These are phyloP conservation scores for Cardiospermum halicacabum DNA, from an alignment of 345 rosid species.

Conservation along the genomic window DNA sequence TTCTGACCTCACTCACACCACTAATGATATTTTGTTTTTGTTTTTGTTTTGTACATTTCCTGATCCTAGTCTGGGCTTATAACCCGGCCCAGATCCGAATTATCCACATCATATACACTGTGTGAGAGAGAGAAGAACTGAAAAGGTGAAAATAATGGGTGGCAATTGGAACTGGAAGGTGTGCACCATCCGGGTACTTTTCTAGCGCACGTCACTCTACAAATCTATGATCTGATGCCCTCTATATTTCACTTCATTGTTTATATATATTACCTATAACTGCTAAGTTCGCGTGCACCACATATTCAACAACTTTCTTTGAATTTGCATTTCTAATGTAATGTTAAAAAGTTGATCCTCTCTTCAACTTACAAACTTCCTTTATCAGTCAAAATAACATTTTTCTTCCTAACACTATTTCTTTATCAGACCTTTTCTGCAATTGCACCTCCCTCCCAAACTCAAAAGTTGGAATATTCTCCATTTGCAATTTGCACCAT, in stretches of 20 bases:
- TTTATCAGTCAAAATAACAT: not conserved
- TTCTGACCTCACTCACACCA: too few relatives aligned
- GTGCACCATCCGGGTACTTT: constrained; percentile 28
- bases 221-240: not conserved
- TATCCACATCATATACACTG: not conserved
- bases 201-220: constrained; percentile 27
- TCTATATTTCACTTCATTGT: too few relatives aligned
- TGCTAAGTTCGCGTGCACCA: constrained; percentile 32
- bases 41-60: not conserved
- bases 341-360: constrained; percentile 15
- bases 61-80: too few relatives aligned
- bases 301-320: not conserved
- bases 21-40: too few relatives aligned
- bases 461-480: constrained; percentile 19
- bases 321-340: constrained; percentile 15
- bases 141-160: constrained; percentile 29
- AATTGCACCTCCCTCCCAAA: not conserved
- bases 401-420: too few relatives aligned
- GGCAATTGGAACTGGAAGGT: constrained; percentile 26
- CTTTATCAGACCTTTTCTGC: constrained; percentile 7
- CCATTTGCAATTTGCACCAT: constrained; percentile 1
- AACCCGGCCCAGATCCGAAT: too few relatives aligned
- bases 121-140: not conserved
- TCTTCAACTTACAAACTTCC: constrained; percentile 8
- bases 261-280: constrained; percentile 22